These are phyloP conservation scores for Malassezia equina DNA, from an alignment of 1,284 basidiomycete genomes.

Conservation along the genomic window DNA sequence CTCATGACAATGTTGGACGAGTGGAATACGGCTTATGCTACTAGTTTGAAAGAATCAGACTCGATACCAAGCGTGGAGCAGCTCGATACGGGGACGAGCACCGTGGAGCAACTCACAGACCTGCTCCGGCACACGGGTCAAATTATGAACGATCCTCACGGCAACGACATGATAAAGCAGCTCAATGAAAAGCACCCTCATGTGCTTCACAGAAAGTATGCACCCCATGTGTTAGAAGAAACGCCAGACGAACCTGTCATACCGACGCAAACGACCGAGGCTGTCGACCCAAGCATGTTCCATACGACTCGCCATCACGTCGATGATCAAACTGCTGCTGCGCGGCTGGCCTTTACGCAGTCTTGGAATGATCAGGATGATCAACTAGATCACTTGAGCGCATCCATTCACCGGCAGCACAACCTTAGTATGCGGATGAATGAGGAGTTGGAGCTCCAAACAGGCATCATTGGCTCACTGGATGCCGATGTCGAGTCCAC, in stretches of 20 bases:
- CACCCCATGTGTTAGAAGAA: not conserved
- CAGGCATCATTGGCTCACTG: slow-evolving; percentile 30
- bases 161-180: slow-evolving; percentile 4
- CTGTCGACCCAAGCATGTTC: not conserved
- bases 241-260: not conserved
- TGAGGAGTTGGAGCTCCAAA: slow-evolving; percentile 42
- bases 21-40: not conserved
- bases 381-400: slow-evolving; percentile 34
- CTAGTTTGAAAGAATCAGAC: not conserved
- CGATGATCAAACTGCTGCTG: slow-evolving; percentile 2
- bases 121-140: slow-evolving; percentile 8
- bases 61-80: not conserved
- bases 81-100: not conserved
- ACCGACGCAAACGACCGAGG: not conserved
- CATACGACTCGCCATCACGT: not conserved
- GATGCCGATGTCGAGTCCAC: slow-evolving; percentile 33
- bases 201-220: not conserved
- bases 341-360: slow-evolving; percentile 20
- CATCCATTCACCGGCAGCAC: slow-evolving; percentile 38
- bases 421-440: slow-evolving; percentile 42
- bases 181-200: slow-evolving; percentile 6
- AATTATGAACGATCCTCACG: slow-evolving; percentile 13
- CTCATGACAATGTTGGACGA: slow-evolving; percentile 8
- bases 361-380: slow-evolving; percentile 32
- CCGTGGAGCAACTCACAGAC: slow-evolving; percentile 3